Base-by-base conservation (phyloP, 495 filamentous ascomycete species). In the Podospora didyma region DNA sequence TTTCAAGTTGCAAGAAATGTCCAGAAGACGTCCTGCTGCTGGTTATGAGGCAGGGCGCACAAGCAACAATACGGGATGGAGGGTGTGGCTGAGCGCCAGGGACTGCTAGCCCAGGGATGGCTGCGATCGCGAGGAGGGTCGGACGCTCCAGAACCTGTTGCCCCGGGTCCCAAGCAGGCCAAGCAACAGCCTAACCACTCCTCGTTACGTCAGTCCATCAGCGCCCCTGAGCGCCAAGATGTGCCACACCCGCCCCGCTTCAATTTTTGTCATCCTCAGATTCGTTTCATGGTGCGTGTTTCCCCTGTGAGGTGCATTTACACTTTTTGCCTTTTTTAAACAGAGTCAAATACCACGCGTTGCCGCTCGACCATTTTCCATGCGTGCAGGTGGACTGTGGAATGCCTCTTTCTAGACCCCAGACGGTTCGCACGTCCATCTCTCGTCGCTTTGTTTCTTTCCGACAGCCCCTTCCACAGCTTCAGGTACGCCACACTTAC, bases 1-100 rank as follows among this genome's bases (percentile, higher is more conserved):
- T 61, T 62, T 64, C 62, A 62, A 58, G 61, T 61, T 62, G 62
- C 62, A 62, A 58, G 52, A 62, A 44, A n/a, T n/a, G n/a, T 57
- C 57, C 62, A 59, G 60, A 57, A 59, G 63, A 66, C 35, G 51
- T 52, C 52, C 21, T n/a, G n/a, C 53, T 21, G 45, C 20, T 51
- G 41, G 48, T 54, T 61, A 66, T 59, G 58, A 66, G 63, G 60
- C 50, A 23, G 56, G 49, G 46, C 28, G 39, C 19, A 31, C 22
- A 34, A 39, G 49, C n/a, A n/a, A n/a, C n/a, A n/a, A n/a, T n/a
- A n/a, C n/a, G 11, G 22, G 49, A 34, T 17, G 42, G 51, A 45
- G 37, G 51, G 23, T 61, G 63, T 63, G 63, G 63, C 63, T 63
- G 53, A 62, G 63, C 58, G 58, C n/a, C 63, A 61, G 55, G 63